Conservation (phyloP, 305 asterid species). For the Fraxinus sp. region DNA sequence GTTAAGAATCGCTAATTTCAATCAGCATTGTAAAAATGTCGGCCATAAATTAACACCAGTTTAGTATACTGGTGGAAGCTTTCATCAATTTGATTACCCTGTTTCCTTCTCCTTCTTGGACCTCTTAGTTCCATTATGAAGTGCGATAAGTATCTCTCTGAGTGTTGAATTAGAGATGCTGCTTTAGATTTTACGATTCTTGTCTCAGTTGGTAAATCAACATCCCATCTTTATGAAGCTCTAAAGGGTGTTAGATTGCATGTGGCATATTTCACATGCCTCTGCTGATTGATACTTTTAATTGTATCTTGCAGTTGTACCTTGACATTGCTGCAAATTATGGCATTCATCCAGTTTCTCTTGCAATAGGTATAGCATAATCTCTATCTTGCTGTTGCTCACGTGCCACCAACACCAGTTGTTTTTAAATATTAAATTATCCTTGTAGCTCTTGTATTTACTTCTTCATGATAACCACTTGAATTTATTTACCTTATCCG, state of each 20-base stretch:
- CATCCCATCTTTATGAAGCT: neutral
- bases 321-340: slow-evolving; percentile 51
- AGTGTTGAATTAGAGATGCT: slow-evolving; percentile 18
- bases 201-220: slow-evolving; percentile 6
- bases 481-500: neutral
- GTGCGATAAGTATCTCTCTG: neutral
- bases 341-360: slow-evolving; percentile 71
- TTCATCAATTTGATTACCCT: neutral
- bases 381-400: neutral
- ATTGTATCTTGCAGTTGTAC: slow-evolving; percentile 52
- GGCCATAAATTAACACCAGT: neutral
- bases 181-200: slow-evolving; percentile 1
- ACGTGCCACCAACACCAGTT: neutral
- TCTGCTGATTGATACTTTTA: slow-evolving; percentile 25
- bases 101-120: neutral
- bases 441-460: slow-evolving; percentile 8
- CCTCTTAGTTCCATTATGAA: neutral
- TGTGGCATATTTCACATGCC: neutral
- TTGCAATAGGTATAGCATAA: slow-evolving; percentile 64
- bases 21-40: slow-evolving; percentile 1
- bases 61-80: neutral
- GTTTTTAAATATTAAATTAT: slow-evolving; percentile 3
- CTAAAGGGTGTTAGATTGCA: slow-evolving; percentile 12
- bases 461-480: slow-evolving; percentile 5
- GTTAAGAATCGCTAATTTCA: neutral